A percentile compares a stretch with the other conserved stretches of the same genome.
Conservation (phyloP, 1,139 yeast species). For the Yamadazyma atmosphaerica region DNA sequence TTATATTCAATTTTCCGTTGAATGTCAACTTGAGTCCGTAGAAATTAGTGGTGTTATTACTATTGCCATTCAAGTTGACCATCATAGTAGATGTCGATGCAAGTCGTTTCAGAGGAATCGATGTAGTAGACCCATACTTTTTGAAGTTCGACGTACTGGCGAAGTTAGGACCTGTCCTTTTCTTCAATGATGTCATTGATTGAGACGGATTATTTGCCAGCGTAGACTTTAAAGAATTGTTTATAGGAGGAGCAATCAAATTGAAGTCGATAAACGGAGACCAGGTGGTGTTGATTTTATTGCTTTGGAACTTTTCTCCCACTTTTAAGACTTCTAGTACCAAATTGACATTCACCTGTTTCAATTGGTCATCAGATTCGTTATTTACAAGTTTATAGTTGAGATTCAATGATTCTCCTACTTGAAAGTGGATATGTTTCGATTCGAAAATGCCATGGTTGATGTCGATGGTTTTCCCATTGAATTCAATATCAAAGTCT, state of each 20-base stretch:
- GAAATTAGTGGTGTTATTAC: conserved; percentile 32
- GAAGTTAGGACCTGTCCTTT: conserved; percentile 3
- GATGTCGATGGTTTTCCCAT: conserved; percentile 32
- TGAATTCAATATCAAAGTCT: conserved; percentile 32
- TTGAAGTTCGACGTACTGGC: background rate
- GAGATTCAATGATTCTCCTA: conserved; percentile 36
- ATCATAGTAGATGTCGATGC: conserved; percentile 44
- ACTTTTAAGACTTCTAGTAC: conserved; percentile 18
- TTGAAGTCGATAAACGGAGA: conserved; percentile 62
- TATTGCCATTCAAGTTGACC: conserved; percentile 39
- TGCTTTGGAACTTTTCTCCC: conserved; percentile 21
- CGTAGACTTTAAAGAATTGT: conserved; percentile 31
- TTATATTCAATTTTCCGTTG: conserved; percentile 60
- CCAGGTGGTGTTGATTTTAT: conserved; percentile 55
- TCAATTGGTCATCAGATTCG: conserved; percentile 27
- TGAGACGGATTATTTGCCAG: background rate
- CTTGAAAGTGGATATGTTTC: conserved; percentile 24
- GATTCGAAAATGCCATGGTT: conserved; percentile 11
- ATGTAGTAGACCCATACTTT: background rate
- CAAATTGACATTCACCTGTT: conserved; percentile 30
- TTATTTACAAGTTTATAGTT: conserved; percentile 45
- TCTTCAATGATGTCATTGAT: conserved; percentile 5
- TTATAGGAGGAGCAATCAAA: conserved; percentile 46
- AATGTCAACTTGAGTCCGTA: conserved; percentile 61
- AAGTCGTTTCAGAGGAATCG: conserved; percentile 11